Evolutionary conservation across 768 basidiomycete species (phyloP), one percentile per base, ranked within the genome.

Genomic region (Strobilomyces confusus): DNA sequence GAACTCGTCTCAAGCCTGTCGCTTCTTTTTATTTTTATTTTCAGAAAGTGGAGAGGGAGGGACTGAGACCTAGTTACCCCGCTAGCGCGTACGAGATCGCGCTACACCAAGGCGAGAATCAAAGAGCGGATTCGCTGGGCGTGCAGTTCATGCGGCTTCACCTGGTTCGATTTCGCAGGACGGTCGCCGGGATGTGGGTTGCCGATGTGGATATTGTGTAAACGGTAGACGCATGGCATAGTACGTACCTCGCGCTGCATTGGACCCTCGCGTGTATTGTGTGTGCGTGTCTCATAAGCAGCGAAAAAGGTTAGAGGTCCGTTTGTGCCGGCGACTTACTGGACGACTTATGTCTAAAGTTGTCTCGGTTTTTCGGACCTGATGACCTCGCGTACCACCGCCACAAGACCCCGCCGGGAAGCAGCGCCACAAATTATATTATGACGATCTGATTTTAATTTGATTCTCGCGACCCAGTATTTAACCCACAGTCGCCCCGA

Each of bases 121-220:
- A 34, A 9, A 43, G 40, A 6, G 1, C 25, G 1, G 51, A 19
- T 25, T 48, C 54, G 38, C 38, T 23, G 20, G 60, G 59, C 5
- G 25, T 57, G 6, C 59, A 53, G 22, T 6, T 61, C 0, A 5
- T 4, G 20, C 55, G 61, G 8, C 55, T 61, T 17, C 37, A 49
- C 48, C 42, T 60, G 1, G 42, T 57, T 9, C 20, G 49, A 26
- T 3, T 61, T 5, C 44, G 59, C 13, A 34, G 40, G 2, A 47
- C 26, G 11, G 8, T 15, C 5, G 25, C 17, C 8, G 51, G 48
- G 30, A 4, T 5, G 13, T 61, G 59, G 59, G 19, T 51, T 11
- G 55, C 56, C 4, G 59, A 61, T 4, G 5, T 62, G 14, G 56
- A 61, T 5, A 41, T 55, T 13, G 44, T 52, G 34, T 58, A 52